Base-by-base conservation (phyloP, 2,329 filamentous ascomycete genomes). In the Neofusicoccum kwambonambiense region DNA sequence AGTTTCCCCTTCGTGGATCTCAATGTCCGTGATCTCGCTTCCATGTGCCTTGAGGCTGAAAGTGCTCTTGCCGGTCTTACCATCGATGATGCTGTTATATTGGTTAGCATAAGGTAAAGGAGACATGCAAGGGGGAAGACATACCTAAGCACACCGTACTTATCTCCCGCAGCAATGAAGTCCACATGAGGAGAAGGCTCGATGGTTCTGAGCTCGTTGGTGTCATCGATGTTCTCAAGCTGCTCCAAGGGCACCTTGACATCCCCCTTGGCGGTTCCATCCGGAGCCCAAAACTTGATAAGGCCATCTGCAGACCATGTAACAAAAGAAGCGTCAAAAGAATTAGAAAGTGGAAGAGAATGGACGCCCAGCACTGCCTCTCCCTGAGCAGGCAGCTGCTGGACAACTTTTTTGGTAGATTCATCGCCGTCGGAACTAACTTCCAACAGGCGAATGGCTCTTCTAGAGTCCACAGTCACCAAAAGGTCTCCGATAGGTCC, bases 301-400 rank as follows among this genome's bases (percentile, higher is more conserved):
- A 86, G 87, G 4, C 95, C 95, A 60, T 89, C 88, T 22, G 86
- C 87, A 1, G 94, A 93, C 91, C 93, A 99, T 0, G 93, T 97
- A 68, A 93, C 89, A 72, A 98, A 97, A 8, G 89, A 85, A 0
- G 92, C 89, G 22, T 85, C 82, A 27, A 87, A 78, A 4, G 81
- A 75, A 65, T 91, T 90, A 0, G 86, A 83, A 22, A 80, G 80
- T 3, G 83, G 76, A 4, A 97, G 78, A 0, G 87, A 77, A 61
- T 88, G 85, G 1, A 97, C 88, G 13, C 95, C 95, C 47, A 93
- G 77, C 4, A 89, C 83, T 22, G 85, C 78, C 66, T 85, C 84
- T 51, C 82, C 80, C 71, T 89, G 87, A 15, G 85, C 86, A 3
- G 83, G 80, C 58, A 88, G 76, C 9, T 80, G 76, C n/a, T 78